A percentile compares a stretch with the other conserved stretches of the same genome.
Conservation (phyloP, 2,329 filamentous ascomycete species). For the Colletotrichum sp. region DNA sequence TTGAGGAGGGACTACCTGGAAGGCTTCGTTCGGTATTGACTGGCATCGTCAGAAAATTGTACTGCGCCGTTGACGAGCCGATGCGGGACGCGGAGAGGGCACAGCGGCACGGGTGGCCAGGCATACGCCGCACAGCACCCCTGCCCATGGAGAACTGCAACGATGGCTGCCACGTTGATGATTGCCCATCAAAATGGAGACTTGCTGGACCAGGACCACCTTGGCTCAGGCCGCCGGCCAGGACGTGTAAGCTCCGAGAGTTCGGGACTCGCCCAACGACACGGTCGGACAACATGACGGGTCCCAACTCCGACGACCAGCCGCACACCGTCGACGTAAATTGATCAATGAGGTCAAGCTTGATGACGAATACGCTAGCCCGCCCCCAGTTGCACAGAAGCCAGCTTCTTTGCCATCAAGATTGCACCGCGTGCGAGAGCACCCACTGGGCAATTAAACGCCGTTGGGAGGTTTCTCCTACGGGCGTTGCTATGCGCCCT, state of each 20-base stretch:
- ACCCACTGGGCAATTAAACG: not conserved
- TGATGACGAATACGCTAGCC: not conserved
- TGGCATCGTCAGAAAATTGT: not conserved
- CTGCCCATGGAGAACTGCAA: not conserved
- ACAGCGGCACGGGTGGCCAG: not conserved
- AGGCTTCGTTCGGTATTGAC: not conserved
- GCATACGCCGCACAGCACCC: not conserved
- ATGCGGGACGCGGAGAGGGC: not conserved
- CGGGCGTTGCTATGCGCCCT: not conserved
- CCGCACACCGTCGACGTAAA: not conserved
- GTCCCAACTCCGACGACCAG: not conserved
- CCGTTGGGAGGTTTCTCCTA: not conserved
- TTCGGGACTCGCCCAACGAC: not conserved
- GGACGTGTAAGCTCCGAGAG: not conserved
- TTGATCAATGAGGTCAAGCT: slow-evolving; percentile 3
- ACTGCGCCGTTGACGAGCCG: not conserved
- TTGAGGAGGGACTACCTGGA: not conserved
- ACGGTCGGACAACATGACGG: not conserved
- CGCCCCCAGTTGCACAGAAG: not conserved
- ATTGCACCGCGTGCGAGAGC: not conserved
- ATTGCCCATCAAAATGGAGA: slow-evolving; percentile 10
- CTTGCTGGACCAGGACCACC: not conserved
- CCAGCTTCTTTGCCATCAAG: not conserved
- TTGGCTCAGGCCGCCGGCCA: not conserved
- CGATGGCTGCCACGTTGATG: slow-evolving; percentile 12